phyloP scores from a whole-genome alignment of 2,329 filamentous ascomycete genomes.

The Curvularia lunata region DNA sequence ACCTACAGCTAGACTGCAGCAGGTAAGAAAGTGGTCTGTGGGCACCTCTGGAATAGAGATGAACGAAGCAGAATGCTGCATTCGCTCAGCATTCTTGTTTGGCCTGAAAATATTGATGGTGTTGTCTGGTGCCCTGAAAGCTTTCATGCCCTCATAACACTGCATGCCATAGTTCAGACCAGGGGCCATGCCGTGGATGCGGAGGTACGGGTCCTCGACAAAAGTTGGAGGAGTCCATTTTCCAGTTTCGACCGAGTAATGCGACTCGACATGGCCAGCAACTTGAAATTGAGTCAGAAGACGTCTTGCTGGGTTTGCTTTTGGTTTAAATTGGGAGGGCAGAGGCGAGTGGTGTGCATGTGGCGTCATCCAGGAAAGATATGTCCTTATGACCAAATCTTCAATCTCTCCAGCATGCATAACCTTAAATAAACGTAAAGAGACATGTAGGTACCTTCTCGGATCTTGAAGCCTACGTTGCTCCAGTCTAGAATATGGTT shows the following conservation, averaged over 20 bases:
- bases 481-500: constrained; percentile 72
- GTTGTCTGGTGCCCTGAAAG: constrained; percentile 79
- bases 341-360: background rate
- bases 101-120: constrained; percentile 87
- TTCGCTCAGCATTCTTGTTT: constrained; percentile 78
- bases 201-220: constrained; percentile 81
- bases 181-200: constrained; percentile 93
- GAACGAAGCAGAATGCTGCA: constrained; percentile 83
- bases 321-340: background rate
- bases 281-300: constrained; percentile 59
- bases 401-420: background rate
- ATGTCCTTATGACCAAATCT: background rate
- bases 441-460: constrained; percentile 69
- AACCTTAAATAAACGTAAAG: background rate
- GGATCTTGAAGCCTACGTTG: constrained; percentile 89
- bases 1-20: constrained; percentile 79
- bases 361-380: background rate
- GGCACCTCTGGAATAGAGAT: constrained; percentile 85
- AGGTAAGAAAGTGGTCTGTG: constrained; percentile 74
- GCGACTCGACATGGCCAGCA: constrained; percentile 91
- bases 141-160: constrained; percentile 98
- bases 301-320: background rate
- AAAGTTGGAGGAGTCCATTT: constrained; percentile 81
- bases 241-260: constrained; percentile 75
- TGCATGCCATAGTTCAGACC: constrained; percentile 95